Conservation (phyloP, 1,284 basidiomycete genomes). For the Fomitopsis betulina region DNA sequence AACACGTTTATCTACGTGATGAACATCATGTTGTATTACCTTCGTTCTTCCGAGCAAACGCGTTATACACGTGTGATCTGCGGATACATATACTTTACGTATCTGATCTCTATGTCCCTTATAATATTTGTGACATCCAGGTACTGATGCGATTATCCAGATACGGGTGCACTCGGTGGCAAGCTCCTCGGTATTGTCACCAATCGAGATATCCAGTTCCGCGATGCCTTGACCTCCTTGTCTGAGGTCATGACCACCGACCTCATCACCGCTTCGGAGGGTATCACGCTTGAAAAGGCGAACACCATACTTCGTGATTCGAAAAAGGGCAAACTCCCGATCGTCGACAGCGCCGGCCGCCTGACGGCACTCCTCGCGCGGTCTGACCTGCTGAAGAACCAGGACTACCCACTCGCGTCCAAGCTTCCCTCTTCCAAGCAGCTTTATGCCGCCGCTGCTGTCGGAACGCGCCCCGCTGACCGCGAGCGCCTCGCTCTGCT, state of each 20-base stretch:
- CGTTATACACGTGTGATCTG: constrained; percentile 61
- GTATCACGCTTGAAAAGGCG: constrained; percentile 88
- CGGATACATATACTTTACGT: constrained; percentile 42
- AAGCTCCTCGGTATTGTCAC: constrained; percentile 98
- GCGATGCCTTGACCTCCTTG: constrained; percentile 62
- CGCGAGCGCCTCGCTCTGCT: constrained; percentile 82
- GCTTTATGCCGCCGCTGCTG: constrained; percentile 94
- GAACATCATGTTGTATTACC: constrained; percentile 54
- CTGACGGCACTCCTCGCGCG: constrained; percentile 89
- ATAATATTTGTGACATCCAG: not conserved
- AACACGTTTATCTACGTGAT: constrained; percentile 29
- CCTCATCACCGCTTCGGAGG: constrained; percentile 80
- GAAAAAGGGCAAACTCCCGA: constrained; percentile 97
- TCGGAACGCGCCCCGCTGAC: constrained; percentile 92
- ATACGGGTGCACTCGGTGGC: constrained; percentile 82
- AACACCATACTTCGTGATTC: constrained; percentile 94
- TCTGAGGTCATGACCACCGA: constrained; percentile 89
- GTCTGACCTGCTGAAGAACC: constrained; percentile 97
- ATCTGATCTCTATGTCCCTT: not conserved
- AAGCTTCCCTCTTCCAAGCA: constrained; percentile 94
- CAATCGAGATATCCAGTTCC: constrained; percentile 95
- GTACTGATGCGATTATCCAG: constrained; percentile 37
- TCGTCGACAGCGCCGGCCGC: constrained; percentile 73
- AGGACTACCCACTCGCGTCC: constrained; percentile 93
- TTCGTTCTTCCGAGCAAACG: constrained; percentile 88